Evolutionary conservation across 2,329 filamentous ascomycete species (phyloP), one percentile per base, ranked within the genome.

Genomic region (Fragosphaeria purpurea): DNA sequence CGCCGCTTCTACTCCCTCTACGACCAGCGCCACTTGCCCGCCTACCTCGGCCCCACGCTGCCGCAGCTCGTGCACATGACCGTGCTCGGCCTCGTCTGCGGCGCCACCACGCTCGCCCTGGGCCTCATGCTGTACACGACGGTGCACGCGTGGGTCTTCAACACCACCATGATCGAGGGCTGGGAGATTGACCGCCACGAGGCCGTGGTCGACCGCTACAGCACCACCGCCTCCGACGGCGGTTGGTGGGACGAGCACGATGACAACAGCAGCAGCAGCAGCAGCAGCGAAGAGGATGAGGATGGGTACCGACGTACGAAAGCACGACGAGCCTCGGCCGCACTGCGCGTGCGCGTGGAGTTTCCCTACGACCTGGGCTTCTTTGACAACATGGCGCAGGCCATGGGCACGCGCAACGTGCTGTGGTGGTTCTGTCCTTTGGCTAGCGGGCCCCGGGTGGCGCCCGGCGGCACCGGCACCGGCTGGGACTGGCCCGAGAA

Each of bases 311-410:
- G 82, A 3, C 67, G 71, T 8, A 34, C 47, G 11, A 22, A 22
- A 22, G 22, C 22, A 22, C 22, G 22, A 22, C 9, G 41, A 40
- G 34, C 35, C 12, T 33, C 41, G 31, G 39, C 33, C 12, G 44
- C 51, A n/a, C 44, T 41, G n/a, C 74, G 86, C 42, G 71, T 76
- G 51, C 76, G 73, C 48, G 77, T 90, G 59, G 85, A 91, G 64
- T 93, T 88, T 58, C 88, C 87, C 0, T 93, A 89, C 66, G 87
- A 94, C 60, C 68, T 91, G 43, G 86, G 85, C 46, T 71, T 93
- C 58, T 88, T 80, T 68, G 63, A 69, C 38, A 94, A 94, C 63
- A 73, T 91, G 62, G 74, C 76, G 12, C 82, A 87, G 61, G 84
- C 82, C 12, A 90, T 93, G 84, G 85, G 86, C 4, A 82, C 79